Conservation (phyloP, 768 basidiomycete species). For the Suillus placidus region DNA sequence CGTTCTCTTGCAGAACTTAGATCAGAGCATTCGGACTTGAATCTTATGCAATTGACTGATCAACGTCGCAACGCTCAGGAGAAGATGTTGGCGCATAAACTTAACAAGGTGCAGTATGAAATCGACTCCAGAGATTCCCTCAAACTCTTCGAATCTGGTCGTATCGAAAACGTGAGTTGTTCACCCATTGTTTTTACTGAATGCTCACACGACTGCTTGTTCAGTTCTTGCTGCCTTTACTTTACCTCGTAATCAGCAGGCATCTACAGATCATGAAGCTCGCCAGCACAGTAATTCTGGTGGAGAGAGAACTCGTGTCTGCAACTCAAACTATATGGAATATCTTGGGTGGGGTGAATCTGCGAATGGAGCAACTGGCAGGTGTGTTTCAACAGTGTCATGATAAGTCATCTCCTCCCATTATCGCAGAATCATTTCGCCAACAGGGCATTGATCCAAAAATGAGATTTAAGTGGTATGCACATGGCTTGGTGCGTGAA, state of each 20-base stretch:
- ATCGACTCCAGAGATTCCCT: slow-evolving; percentile 36
- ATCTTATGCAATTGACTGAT: slow-evolving; percentile 9
- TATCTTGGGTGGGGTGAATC: background rate
- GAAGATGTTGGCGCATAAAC: slow-evolving; percentile 25
- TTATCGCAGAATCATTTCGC: background rate
- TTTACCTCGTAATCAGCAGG: slow-evolving; percentile 37
- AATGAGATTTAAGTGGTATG: background rate
- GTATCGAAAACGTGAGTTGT: slow-evolving; percentile 36
- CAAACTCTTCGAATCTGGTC: slow-evolving; percentile 32
- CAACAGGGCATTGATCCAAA: background rate
- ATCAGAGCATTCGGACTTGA: slow-evolving; percentile 28
- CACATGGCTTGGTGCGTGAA: background rate
- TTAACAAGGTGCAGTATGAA: slow-evolving; percentile 32
- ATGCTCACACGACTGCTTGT: slow-evolving; percentile 1
- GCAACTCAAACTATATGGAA: background rate
- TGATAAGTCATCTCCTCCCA: background rate
- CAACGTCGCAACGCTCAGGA: slow-evolving; percentile 24
- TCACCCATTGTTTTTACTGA: background rate
- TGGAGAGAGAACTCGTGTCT: slow-evolving; percentile 27
- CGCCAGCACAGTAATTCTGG: slow-evolving; percentile 26
- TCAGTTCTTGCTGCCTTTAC: slow-evolving; percentile 38
- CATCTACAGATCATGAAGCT: slow-evolving; percentile 38
- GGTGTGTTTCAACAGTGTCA: background rate
- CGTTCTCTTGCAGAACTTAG: slow-evolving; percentile 8
- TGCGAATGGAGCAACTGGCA: background rate